Percentiles rank a stretch among this genome's conserved stretches.
These are phyloP conservation scores for Arthrobotrys sinensis DNA, from an alignment of 2,329 filamentous ascomycete species.

Conservation along the genomic window DNA sequence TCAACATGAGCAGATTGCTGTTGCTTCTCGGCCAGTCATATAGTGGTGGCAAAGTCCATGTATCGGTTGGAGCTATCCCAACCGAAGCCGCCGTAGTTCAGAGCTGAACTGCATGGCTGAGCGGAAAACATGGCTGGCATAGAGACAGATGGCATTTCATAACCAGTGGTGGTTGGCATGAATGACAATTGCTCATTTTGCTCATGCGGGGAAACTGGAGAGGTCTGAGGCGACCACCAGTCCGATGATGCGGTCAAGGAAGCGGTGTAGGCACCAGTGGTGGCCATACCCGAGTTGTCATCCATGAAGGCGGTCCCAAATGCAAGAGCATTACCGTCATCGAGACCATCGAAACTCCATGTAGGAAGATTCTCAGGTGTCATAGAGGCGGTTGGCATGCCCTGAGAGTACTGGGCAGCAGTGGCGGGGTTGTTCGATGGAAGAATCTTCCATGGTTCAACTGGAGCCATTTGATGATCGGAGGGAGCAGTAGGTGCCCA, in stretches of 20 bases:
- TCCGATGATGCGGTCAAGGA: constrained; percentile 56
- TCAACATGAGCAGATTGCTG: constrained; percentile 55
- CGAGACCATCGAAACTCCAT: constrained; percentile 58
- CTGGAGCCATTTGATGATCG: constrained; percentile 70
- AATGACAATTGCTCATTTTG: constrained; percentile 54
- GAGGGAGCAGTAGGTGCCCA: constrained; percentile 80
- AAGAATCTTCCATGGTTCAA: constrained; percentile 91
- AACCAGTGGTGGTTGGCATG: constrained; percentile 57
- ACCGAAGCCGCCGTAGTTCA: constrained; percentile 83
- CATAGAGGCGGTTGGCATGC: constrained; percentile 60
- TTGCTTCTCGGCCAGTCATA: constrained; percentile 60
- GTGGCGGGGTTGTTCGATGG: constrained; percentile 75
- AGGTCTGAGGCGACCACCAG: constrained; percentile 60
- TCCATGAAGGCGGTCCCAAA: constrained; percentile 60
- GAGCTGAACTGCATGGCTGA: constrained; percentile 85
- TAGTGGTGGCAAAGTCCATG: constrained; percentile 59
- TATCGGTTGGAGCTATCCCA: constrained; percentile 74
- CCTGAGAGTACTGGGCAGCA: constrained; percentile 39
- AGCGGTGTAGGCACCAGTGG: constrained; percentile 67
- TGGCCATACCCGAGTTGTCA: constrained; percentile 68
- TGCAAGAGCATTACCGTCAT: constrained; percentile 54
- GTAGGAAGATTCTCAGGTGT: constrained; percentile 63
- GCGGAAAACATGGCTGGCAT: constrained; percentile 67
- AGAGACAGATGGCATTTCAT: constrained; percentile 51
- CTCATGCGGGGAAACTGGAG: constrained; percentile 57